A percentile compares a stretch with the other conserved stretches of the same genome.
Evolutionary conservation across 192 early-diverging fungal genomes (phyloP).

Genomic region (Backusella circina): DNA sequence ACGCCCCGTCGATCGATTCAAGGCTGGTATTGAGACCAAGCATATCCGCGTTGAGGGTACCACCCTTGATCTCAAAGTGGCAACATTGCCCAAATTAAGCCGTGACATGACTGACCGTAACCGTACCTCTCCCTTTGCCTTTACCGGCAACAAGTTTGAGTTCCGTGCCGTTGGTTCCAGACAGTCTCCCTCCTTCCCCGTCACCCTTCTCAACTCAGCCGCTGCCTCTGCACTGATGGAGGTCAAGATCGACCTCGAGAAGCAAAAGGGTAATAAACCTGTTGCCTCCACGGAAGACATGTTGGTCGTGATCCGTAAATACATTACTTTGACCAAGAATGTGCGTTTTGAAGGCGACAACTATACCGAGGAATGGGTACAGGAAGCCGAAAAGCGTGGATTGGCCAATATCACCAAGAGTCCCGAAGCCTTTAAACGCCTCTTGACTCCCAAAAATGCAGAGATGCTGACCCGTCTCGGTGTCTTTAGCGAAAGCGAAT

Average conservation of each 20-base stretch:
- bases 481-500: conserved; percentile 85
- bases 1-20: conserved; percentile 82
- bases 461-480: conserved; percentile 76
- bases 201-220: conserved; percentile 89
- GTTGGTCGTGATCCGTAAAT: conserved; percentile 82
- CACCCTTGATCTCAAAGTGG: conserved; percentile 91
- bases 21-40: conserved; percentile 71
- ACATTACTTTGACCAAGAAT: conserved; percentile 73
- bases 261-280: conserved; percentile 81
- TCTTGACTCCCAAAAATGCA: conserved; percentile 66
- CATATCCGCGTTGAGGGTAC: conserved; percentile 92
- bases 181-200: conserved; percentile 96
- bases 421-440: conserved; percentile 86
- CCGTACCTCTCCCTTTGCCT: conserved; percentile 98
- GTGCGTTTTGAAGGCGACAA: conserved; percentile 98
- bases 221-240: conserved; percentile 79
- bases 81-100: conserved; percentile 83
- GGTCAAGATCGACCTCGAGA: conserved; percentile 68
- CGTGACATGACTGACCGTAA: conserved; percentile 99
- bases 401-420: conserved; percentile 93
- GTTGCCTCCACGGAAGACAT: conserved; percentile 83
- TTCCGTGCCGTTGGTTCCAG: conserved; percentile 99
- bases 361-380: conserved; percentile 93
- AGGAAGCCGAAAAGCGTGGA: conserved; percentile 91
- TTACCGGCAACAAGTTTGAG: conserved; percentile 99